Evolutionary conservation across 129 eudicot species (phyloP), one percentile per base, ranked within the genome.

Genomic region (Daucus carota): DNA sequence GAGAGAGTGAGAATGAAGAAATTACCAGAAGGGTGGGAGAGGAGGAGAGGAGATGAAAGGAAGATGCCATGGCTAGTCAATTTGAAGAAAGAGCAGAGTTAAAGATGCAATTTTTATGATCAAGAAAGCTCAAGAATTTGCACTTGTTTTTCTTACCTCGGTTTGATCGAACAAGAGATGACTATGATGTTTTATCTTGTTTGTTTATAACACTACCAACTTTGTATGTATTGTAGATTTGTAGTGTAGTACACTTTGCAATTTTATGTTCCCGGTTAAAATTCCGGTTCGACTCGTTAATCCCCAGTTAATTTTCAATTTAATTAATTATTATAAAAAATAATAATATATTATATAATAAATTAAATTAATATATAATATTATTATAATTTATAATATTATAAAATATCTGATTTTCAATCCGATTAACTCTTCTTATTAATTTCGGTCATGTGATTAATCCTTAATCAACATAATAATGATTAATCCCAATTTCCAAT

Each of bases 21-120:
- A 38, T 28, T 85, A 89, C 97, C 91, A 76, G 88, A 77, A 84
- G 93, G 77, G 87, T 82, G 18, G 86, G 44, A n/a, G 86, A 71
- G 69, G 81, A 77, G 31, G 89, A 89, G 86, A 88, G 77, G 79
- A 88, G 68, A 76, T 88, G 80, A 87, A 87, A 81, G 16, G 90
- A 73, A 73, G 92, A 63, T 70, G 97, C 81, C 98, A 93, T 93
- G 85, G 15, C 47, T 70, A 3, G 1, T 70, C 15, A 67, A 67
- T 16, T 32, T 5, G 3, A 34, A 18, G 15, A 67, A 67, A 34
- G 14, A 16, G 72, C 13, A 67, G 72, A 67, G n/a, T 31, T 32
- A 34, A 67, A 67, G 44, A 67, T 31, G 44, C 42, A 31, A 67
- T 18, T 32, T 32, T 32, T 67, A 67, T 18, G 70, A 28, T 63